Evolutionary conservation across 73 alveolate genomes (phyloP).

Genomic region (Tetrahymena elliotti): DNA sequence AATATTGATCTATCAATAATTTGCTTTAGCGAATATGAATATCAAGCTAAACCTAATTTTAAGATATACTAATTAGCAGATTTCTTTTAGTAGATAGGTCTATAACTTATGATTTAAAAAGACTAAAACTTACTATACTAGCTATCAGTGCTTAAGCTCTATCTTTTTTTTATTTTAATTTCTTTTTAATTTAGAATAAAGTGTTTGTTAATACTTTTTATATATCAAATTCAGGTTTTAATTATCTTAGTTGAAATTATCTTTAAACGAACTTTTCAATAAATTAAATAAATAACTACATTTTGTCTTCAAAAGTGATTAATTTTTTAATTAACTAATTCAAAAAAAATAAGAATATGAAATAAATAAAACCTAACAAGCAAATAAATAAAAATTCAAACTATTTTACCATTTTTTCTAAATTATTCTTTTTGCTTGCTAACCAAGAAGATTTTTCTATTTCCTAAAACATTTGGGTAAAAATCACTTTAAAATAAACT

Average conservation of each 20-base stretch:
- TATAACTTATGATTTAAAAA: background rate
- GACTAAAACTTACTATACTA: background rate
- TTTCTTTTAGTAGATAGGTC: background rate
- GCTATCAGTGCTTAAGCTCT: background rate
- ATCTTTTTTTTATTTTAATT: background rate
- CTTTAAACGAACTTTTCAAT: background rate
- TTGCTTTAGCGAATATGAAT: background rate
- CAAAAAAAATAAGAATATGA: background rate
- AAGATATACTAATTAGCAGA: background rate
- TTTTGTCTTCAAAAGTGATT: background rate
- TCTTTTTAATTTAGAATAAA: background rate
- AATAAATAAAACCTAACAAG: background rate
- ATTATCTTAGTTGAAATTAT: background rate
- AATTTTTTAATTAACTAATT: no score
- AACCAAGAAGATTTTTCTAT: background rate
- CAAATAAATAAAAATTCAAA: background rate
- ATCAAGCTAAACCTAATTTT: background rate
- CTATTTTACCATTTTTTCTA: background rate
- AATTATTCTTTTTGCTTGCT: background rate
- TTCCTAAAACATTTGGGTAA: background rate
- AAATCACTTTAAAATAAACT: background rate
- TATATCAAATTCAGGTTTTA: background rate
- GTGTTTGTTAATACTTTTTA: background rate
- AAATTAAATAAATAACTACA: background rate
- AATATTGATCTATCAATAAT: background rate